Evolutionary conservation across 2,329 filamentous ascomycete species (phyloP).

Genomic region (Pseudopithomyces maydicus): DNA sequence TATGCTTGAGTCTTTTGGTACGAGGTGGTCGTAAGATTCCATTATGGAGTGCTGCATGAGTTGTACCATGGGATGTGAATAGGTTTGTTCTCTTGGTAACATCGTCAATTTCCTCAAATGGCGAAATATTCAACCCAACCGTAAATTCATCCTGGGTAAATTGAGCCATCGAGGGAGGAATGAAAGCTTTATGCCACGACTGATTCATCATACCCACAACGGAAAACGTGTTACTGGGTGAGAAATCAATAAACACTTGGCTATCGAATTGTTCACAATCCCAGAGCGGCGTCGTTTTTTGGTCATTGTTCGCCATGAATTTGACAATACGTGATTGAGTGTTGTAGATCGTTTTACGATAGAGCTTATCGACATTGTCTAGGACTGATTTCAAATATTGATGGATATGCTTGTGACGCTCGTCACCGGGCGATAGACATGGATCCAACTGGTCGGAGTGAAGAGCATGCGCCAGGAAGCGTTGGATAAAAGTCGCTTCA

Average conservation of each 20-base stretch:
- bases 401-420: slow-evolving; percentile 5
- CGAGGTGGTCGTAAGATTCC: slow-evolving; percentile 10
- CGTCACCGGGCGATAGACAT: slow-evolving; percentile 9
- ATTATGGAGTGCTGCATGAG: slow-evolving; percentile 9
- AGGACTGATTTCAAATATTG: slow-evolving; percentile 22
- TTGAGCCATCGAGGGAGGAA: slow-evolving; percentile 22
- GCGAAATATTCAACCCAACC: slow-evolving; percentile 14
- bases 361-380: slow-evolving; percentile 21
- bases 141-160: slow-evolving; percentile 25
- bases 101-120: slow-evolving; percentile 26
- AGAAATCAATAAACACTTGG: slow-evolving; percentile 18
- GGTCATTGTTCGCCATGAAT: slow-evolving; percentile 23
- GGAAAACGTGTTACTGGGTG: slow-evolving; percentile 11
- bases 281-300: slow-evolving; percentile 22
- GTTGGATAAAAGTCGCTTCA: slow-evolving; percentile 27
- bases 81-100: slow-evolving; percentile 10
- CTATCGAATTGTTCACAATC: slow-evolving; percentile 19
- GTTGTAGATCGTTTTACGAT: slow-evolving; percentile 30
- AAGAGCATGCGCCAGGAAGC: slow-evolving; percentile 26
- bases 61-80: slow-evolving; percentile 6
- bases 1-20: slow-evolving; percentile 11
- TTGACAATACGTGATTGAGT: slow-evolving; percentile 24
- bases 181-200: slow-evolving; percentile 25
- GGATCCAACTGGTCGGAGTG: slow-evolving; percentile 19
- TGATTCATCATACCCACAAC: slow-evolving; percentile 20